Evolutionary conservation across 768 basidiomycete species (phyloP).

Genomic region (Rhizopogon rudus): DNA sequence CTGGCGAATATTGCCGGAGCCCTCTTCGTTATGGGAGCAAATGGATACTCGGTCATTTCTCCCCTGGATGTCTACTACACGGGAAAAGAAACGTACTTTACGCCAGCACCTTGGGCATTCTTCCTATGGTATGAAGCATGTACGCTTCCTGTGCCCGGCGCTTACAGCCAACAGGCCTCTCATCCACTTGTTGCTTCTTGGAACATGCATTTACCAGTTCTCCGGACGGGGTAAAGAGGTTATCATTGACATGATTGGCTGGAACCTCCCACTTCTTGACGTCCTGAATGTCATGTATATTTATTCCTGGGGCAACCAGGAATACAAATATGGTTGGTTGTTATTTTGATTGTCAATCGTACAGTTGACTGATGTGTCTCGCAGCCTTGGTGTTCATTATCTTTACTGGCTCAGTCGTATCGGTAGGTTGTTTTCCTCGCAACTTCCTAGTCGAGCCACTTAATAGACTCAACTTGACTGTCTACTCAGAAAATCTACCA

Average conservation of each 20-base stretch:
- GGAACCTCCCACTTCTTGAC: slow-evolving; percentile 59
- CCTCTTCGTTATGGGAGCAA: slow-evolving; percentile 52
- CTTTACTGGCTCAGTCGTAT: slow-evolving; percentile 46
- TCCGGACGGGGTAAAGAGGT: slow-evolving; percentile 47
- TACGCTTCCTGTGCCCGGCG: not conserved
- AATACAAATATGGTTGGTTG: slow-evolving; percentile 41
- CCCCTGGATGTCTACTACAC: slow-evolving; percentile 42
- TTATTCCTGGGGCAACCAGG: slow-evolving; percentile 49
- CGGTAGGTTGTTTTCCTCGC: slow-evolving; percentile 23
- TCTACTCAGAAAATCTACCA: slow-evolving; percentile 55
- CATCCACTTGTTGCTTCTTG: slow-evolving; percentile 63
- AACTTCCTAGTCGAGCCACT: slow-evolving; percentile 24
- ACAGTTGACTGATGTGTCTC: slow-evolving; percentile 11
- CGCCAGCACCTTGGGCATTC: slow-evolving; percentile 59
- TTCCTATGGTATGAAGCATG: slow-evolving; percentile 46
- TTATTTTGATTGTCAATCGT: not conserved
- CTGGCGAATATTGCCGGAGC: slow-evolving; percentile 54
- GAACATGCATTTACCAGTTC: slow-evolving; percentile 60
- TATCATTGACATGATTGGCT: slow-evolving; percentile 61
- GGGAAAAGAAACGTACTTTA: slow-evolving; percentile 62
- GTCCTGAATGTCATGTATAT: slow-evolving; percentile 63
- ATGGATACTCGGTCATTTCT: slow-evolving; percentile 56
- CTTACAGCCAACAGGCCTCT: slow-evolving; percentile 36
- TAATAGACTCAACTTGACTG: slow-evolving; percentile 28
- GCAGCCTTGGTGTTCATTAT: slow-evolving; percentile 36